Percentiles rank a stretch among this genome's conserved stretches.
Evolutionary conservation across 352 stramenopile species (phyloP).

Genomic region (Pythium grandisporangium): DNA sequence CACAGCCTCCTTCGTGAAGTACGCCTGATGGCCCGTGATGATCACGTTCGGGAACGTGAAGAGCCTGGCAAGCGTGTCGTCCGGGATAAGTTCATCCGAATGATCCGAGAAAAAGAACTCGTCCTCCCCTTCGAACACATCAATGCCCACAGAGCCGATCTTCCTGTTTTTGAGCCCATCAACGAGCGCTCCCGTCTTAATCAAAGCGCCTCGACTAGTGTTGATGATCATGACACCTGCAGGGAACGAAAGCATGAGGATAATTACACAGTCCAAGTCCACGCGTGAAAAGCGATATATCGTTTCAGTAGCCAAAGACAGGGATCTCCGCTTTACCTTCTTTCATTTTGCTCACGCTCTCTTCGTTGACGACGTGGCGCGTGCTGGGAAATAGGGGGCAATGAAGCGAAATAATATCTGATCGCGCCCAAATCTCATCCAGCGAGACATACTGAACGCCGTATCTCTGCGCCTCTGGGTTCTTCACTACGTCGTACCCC

Average conservation of each 20-base stretch:
- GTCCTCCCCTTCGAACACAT: slow-evolving; percentile 82
- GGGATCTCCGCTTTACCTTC: too few species aligned
- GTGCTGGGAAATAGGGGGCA: slow-evolving; percentile 78
- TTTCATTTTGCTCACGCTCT: slow-evolving; percentile 84
- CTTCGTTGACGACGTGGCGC: slow-evolving; percentile 75
- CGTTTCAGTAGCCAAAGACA: too few species aligned
- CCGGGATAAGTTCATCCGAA: slow-evolving; percentile 51
- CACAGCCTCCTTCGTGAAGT: slow-evolving; percentile 72
- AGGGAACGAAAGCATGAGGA: background rate
- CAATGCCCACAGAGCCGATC: slow-evolving; percentile 68
- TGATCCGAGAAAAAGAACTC: slow-evolving; percentile 76
- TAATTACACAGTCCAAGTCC: background rate
- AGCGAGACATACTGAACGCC: slow-evolving; percentile 42
- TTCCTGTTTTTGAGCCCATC: slow-evolving; percentile 68
- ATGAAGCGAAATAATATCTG: slow-evolving; percentile 86
- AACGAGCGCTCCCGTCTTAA: slow-evolving; percentile 79
- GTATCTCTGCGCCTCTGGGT: slow-evolving; percentile 26
- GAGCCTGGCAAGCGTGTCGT: slow-evolving; percentile 60
- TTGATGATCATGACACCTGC: slow-evolving; percentile 86
- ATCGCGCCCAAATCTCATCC: slow-evolving; percentile 53
- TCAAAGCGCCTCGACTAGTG: slow-evolving; percentile 78
- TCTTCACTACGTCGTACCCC: slow-evolving; percentile 61
- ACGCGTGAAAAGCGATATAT: too few species aligned
- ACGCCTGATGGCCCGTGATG: slow-evolving; percentile 73
- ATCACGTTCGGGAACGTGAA: slow-evolving; percentile 82